Conservation (phyloP, 1,284 basidiomycete genomes). For the Puccinia coronata region DNA sequence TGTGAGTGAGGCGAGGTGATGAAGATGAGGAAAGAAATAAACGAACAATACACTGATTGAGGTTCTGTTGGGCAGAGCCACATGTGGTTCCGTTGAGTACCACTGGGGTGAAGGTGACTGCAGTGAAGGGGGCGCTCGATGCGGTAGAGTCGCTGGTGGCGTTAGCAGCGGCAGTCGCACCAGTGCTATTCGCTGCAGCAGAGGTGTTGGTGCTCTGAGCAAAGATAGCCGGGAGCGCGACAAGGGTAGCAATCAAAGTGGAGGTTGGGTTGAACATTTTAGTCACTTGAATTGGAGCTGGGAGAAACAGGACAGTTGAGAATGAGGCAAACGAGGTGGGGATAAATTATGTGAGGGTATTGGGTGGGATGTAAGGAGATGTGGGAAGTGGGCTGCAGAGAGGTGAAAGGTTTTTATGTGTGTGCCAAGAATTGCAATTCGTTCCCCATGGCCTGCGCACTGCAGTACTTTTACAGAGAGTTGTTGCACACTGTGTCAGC, state of each 20-base stretch:
- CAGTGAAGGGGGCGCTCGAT: neutral
- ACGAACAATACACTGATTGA: constrained; percentile 45
- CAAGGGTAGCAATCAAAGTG: constrained; percentile 5
- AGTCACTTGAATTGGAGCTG: neutral
- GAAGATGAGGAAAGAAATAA: neutral
- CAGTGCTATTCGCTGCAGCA: neutral
- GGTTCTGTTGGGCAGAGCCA: constrained; percentile 39
- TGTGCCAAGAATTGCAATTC: neutral
- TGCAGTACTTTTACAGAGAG: neutral
- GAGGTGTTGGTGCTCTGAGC: constrained; percentile 8
- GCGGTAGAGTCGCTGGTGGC: constrained; percentile 9
- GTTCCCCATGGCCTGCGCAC: neutral
- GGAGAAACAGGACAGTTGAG: neutral
- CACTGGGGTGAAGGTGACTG: constrained; percentile 14
- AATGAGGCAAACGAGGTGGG: neutral
- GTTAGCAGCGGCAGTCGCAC: neutral
- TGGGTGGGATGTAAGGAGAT: neutral
- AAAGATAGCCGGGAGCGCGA: constrained; percentile 17
- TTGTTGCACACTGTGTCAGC: constrained; percentile 20
- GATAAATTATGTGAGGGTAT: neutral
- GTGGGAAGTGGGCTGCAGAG: neutral
- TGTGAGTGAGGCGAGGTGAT: neutral
- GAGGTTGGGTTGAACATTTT: constrained; percentile 24
- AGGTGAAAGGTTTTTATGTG: neutral
- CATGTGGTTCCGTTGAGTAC: constrained; percentile 35